phyloP scores from a whole-genome alignment of 2,329 filamentous ascomycete species.

The Aspergillus viridinutans region DNA sequence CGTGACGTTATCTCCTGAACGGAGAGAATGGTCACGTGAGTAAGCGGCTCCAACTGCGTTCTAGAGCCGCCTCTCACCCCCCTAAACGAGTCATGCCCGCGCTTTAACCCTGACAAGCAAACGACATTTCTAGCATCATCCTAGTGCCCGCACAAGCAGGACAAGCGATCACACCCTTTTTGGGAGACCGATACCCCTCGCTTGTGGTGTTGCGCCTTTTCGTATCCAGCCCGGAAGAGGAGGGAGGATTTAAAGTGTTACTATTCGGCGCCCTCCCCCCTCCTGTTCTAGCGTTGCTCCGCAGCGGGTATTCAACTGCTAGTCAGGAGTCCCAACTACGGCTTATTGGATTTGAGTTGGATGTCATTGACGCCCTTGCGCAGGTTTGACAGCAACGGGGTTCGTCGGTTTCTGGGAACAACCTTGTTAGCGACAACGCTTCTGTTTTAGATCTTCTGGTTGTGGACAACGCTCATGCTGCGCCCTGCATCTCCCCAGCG shows the following conservation, averaged over 20 bases:
- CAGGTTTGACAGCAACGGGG: constrained; percentile 15
- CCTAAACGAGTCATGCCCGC: constrained; percentile 9
- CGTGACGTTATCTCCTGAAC: constrained; percentile 2
- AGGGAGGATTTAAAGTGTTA: constrained; percentile 1
- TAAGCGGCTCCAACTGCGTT: constrained; percentile 14
- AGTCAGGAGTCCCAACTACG: constrained; percentile 15
- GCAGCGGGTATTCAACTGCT: constrained; percentile 18
- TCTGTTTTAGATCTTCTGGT: not conserved
- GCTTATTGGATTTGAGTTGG: constrained; percentile 8
- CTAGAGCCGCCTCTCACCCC: constrained; percentile 17
- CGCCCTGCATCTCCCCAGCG: constrained; percentile 27
- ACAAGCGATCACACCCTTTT: not conserved
- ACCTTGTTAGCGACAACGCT: not conserved
- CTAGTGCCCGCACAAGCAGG: not conserved
- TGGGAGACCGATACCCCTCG: not conserved
- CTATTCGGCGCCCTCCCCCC: constrained; percentile 9
- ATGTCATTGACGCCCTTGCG: constrained; percentile 14
- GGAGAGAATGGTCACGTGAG: constrained; percentile 9
- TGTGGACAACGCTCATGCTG: constrained; percentile 29
- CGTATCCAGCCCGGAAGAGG: constrained; percentile 2
- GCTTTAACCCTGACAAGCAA: constrained; percentile 13
- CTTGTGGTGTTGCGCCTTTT: not conserved
- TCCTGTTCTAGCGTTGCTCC: constrained; percentile 17
- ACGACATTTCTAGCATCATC: not conserved
- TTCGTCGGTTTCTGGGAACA: constrained; percentile 5